phyloP scores from a whole-genome alignment of 331 rosid genomes.

The Cydonia oblonga region DNA sequence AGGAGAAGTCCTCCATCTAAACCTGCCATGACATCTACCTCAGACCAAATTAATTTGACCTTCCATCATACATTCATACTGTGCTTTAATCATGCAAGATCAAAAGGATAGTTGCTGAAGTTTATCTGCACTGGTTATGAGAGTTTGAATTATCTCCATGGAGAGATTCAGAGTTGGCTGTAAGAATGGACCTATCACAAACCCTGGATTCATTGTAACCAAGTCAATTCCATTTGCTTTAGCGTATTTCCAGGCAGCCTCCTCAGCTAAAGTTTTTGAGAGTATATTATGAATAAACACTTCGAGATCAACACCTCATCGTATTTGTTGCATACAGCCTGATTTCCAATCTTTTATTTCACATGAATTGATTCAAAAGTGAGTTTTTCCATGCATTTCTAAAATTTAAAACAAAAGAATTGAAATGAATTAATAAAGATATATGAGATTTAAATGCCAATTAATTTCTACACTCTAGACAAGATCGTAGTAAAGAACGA shows the following conservation, averaged over 20 bases:
- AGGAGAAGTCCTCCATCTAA: background rate
- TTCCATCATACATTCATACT: background rate
- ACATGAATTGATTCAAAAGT: too few relatives aligned
- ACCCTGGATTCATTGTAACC: constrained; percentile 5
- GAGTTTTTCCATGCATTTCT: too few relatives aligned
- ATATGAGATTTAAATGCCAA: too few relatives aligned
- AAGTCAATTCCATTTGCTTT: constrained; percentile 9
- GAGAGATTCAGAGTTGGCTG: constrained; percentile 4
- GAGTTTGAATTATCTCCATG: background rate
- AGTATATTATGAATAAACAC: background rate
- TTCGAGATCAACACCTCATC: too few relatives aligned
- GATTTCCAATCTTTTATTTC: too few relatives aligned
- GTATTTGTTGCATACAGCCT: background rate
- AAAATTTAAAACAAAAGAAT: too few relatives aligned
- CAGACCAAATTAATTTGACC: background rate
- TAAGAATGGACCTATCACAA: constrained; percentile 9
- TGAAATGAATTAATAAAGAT: too few relatives aligned
- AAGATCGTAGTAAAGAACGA: too few relatives aligned
- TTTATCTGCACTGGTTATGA: background rate
- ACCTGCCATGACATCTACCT: background rate
- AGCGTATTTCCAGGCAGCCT: constrained; percentile 10
- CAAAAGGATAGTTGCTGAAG: background rate
- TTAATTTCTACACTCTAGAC: too few relatives aligned
- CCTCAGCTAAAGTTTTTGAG: constrained; percentile 19
- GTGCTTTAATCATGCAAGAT: background rate